phyloP scores from a whole-genome alignment of 1,284 basidiomycete species.

The Fistulinella cinereoalba region DNA sequence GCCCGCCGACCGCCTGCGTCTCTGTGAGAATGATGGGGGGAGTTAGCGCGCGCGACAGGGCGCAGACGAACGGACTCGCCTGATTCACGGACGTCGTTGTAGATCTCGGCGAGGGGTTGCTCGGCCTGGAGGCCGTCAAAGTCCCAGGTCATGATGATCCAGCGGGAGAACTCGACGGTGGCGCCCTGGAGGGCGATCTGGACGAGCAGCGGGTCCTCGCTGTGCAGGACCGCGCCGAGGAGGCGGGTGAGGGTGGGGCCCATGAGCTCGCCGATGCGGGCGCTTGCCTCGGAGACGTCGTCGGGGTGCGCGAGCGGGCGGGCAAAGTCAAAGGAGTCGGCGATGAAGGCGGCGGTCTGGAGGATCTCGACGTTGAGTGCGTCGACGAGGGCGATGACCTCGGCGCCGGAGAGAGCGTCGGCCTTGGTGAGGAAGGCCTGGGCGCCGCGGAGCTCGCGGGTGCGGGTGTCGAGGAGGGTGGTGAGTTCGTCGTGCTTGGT shows the following conservation, averaged over 20 bases:
- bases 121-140: constrained; percentile 45
- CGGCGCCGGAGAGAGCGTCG: constrained; percentile 45
- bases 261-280: constrained; percentile 37
- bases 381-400: constrained; percentile 46
- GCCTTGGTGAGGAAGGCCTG: constrained; percentile 46
- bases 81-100: constrained; percentile 42
- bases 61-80: constrained; percentile 36
- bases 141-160: constrained; percentile 50
- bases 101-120: constrained; percentile 43
- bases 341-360: constrained; percentile 47
- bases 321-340: constrained; percentile 42
- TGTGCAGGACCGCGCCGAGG: constrained; percentile 35
- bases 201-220: constrained; percentile 45
- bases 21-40: constrained; percentile 34
- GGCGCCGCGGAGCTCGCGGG: constrained; percentile 44
- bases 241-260: constrained; percentile 37
- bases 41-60: neutral
- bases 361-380: constrained; percentile 49
- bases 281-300: constrained; percentile 32
- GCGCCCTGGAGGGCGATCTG: constrained; percentile 51
- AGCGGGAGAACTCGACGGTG: constrained; percentile 42
- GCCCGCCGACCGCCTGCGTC: constrained; percentile 48
- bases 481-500: constrained; percentile 33
- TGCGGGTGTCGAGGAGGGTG: constrained; percentile 40
- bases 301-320: constrained; percentile 27